These are phyloP conservation scores for Nothopassalora personata DNA, from an alignment of 2,329 filamentous ascomycete genomes.

Conservation along the genomic window DNA sequence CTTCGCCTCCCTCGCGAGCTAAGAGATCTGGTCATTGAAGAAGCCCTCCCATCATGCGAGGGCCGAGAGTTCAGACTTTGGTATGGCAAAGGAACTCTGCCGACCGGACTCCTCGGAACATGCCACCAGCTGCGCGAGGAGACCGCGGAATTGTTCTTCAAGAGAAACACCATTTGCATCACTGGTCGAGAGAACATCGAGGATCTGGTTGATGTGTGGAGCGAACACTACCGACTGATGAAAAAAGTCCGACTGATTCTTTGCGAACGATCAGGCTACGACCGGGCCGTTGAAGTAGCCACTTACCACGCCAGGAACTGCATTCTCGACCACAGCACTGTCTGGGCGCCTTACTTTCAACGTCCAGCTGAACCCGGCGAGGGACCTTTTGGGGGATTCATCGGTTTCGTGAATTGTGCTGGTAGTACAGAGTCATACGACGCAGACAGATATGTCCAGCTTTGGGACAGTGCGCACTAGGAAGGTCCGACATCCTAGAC, in stretches of 20 bases:
- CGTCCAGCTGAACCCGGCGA: neutral
- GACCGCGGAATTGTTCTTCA: neutral
- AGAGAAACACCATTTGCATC: neutral
- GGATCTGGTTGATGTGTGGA: neutral
- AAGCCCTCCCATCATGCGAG: neutral
- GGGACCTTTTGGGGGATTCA: neutral
- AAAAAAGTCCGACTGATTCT: neutral
- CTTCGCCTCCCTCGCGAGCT: neutral
- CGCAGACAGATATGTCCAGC: neutral
- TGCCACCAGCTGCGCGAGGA: neutral
- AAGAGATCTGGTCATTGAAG: neutral
- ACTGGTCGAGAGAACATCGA: neutral
- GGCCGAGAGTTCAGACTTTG: neutral
- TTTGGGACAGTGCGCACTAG: neutral
- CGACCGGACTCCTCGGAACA: neutral
- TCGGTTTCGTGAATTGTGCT: neutral
- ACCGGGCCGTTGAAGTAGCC: neutral
- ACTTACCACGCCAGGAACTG: neutral
- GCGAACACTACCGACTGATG: neutral
- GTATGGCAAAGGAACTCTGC: neutral
- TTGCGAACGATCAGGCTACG: neutral
- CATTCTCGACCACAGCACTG: neutral
- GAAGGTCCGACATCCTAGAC: neutral
- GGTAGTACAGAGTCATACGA: neutral
- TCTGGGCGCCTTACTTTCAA: neutral